Conservation (phyloP, 495 filamentous ascomycete genomes). For the Penicillium cosmopolitanum region DNA sequence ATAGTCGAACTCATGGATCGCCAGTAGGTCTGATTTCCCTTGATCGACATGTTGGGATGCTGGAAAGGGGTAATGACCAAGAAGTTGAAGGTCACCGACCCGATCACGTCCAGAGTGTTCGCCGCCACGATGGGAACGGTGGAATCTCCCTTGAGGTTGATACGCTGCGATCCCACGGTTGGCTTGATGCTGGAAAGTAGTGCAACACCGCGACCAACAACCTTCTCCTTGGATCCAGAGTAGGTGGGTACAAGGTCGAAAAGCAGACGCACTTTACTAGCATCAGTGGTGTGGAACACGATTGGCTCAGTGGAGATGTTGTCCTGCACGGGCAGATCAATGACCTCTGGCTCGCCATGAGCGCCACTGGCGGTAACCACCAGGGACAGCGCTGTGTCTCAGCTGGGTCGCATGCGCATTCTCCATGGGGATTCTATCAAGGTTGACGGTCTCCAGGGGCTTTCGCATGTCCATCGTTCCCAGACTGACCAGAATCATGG, state of each 20-base stretch:
- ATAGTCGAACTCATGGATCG: slow-evolving; percentile 79
- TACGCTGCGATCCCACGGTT: slow-evolving; percentile 75
- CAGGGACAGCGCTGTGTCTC: slow-evolving; percentile 89
- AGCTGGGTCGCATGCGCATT: slow-evolving; percentile 90
- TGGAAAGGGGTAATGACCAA: slow-evolving; percentile 91
- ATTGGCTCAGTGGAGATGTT: slow-evolving; percentile 93
- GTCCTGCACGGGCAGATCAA: slow-evolving; percentile 92
- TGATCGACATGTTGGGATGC: slow-evolving; percentile 91
- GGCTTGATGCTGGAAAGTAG: slow-evolving; percentile 84
- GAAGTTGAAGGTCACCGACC: slow-evolving; percentile 95
- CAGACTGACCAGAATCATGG: slow-evolving; percentile 87
- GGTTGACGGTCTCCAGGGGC: slow-evolving; percentile 73
- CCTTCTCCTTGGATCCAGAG: slow-evolving; percentile 81
- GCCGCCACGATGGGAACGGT: slow-evolving; percentile 87
- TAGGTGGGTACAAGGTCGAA: slow-evolving; percentile 99
- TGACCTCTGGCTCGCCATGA: slow-evolving; percentile 79
- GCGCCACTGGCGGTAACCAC: slow-evolving; percentile 91
- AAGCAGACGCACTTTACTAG: slow-evolving; percentile 79
- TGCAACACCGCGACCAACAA: slow-evolving; percentile 91
- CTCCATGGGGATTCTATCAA: slow-evolving; percentile 86
- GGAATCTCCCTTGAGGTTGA: slow-evolving; percentile 89
- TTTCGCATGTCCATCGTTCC: slow-evolving; percentile 94
- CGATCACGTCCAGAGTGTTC: slow-evolving; percentile 85
- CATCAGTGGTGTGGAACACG: slow-evolving; percentile 78
- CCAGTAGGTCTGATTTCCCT: slow-evolving; percentile 92